Evolutionary conservation across 2,329 filamentous ascomycete species (phyloP), one percentile per base, ranked within the genome.

Genomic region (Zalaria obscura): DNA sequence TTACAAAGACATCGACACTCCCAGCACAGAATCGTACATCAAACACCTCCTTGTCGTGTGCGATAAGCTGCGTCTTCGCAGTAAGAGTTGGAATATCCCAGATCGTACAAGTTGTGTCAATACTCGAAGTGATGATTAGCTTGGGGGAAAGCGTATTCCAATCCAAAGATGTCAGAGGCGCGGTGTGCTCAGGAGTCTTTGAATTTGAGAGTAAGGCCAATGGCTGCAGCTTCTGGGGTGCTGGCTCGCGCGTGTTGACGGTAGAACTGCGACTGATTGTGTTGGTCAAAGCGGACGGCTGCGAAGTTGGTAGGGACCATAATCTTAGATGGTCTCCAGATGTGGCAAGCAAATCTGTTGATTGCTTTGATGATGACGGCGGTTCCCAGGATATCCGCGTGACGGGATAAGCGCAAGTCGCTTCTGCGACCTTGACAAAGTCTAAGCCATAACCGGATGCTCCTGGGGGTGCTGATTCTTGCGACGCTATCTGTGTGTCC

Each of bases 31-130:
- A 98, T 18, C 91, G 80, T 38, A 98, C 91, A 59, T 98, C 91
- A 55, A 94, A 98, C 4, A 98, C 91, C 63, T 98, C 91, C 63
- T 96, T 96, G 65, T 98, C 91, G 60, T 98, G 91, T 18, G 91
- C 91, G 62, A 98, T 98, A 36, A 98, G 70, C 60, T 98, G 91
- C 2, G 91, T 98, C 66, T 98, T 98, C 40, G 91, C 91, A 1
- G 91, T 98, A 47, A 98, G 70, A 1, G 91, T 95, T 3, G 91
- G 91, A 42, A 98, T 98, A 60, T 98, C 91, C 91, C 91, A 98
- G 50, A 98, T 98, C 4, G 91, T 98, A 65, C 91, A 98, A 4
- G 91, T 98, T 1, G 91, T 98, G 58, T 98, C 91, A 55, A 98
- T 98, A 60, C 88, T 96, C 3, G 88, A 95, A 1, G 91, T 98